Evolutionary conservation across 1,284 basidiomycete genomes (phyloP), one percentile per base, ranked within the genome.

Genomic region (Amylostereum areolatum): DNA sequence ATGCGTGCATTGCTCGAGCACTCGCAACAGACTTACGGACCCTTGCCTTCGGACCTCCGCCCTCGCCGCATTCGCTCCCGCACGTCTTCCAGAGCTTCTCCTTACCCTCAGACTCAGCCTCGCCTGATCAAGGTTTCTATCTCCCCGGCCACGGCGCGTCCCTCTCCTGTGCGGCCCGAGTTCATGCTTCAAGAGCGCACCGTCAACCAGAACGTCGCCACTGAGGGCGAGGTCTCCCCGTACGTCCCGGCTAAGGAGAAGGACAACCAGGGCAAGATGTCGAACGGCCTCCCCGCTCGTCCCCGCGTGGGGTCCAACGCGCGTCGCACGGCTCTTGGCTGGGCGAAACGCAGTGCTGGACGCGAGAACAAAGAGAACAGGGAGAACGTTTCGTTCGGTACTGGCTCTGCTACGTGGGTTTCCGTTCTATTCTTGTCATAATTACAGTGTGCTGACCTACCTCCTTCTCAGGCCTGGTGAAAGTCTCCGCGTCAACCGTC

Each of bases 1-100:
- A 89, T 90, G 81, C 75, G 78, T 55, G 85, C 83, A 0, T 66
- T 91, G 49, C 70, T 90, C 1, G 77, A 87, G 49, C 79, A 89
- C 46, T 89, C 88, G 0, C 69, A 85, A 43, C 73, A 84, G 63
- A 83, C 71, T 48, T 90, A 78, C 49, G 77, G 77, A 0, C 81
- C 83, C 10, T 74, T 90, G 10, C 81, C 88, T 0, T 79, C 78
- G 0, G 85, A 88, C 47, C 71, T 88, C 31, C 77, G 78, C 6
- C 72, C 72, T 32, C 77, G 72, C 51, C 78, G 81, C 30, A 64
- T 75, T 40, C 77, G 84, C 36, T 83, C 83, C 3, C 75, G 85
- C 24, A 85, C 80, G 0, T 73, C 75, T 25, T 89, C 87, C 36
- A 72, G 87, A 27, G 71, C 83, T 0, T 85, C 83, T 2, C 88